Percentiles rank a stretch among this genome's conserved stretches.
Evolutionary conservation across 345 rosid species (phyloP).

Genomic region (Citrus inodora): DNA sequence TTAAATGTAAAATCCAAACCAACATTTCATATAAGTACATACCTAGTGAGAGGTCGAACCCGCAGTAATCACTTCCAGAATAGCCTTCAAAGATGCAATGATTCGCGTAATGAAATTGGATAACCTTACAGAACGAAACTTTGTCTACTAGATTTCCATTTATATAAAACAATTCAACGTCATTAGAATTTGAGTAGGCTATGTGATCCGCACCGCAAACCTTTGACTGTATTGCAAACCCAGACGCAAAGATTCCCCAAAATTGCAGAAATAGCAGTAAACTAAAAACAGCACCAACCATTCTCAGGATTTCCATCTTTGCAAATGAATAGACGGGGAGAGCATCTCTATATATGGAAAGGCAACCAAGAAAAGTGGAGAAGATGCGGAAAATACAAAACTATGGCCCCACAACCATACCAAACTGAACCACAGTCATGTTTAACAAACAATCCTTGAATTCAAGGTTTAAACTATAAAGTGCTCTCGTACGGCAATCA

Average conservation of each 20-base stretch:
- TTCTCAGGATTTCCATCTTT: slow-evolving; percentile 25
- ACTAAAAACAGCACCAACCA: slow-evolving; percentile 31
- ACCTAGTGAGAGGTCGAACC: slow-evolving; percentile 46
- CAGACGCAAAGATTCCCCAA: slow-evolving; percentile 33
- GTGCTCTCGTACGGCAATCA: neutral
- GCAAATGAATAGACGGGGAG: neutral
- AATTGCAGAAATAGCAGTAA: slow-evolving; percentile 41
- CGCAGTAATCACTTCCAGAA: slow-evolving; percentile 32
- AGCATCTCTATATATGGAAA: slow-evolving; percentile 15
- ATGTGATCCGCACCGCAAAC: slow-evolving; percentile 54
- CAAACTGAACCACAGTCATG: neutral
- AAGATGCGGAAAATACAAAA: neutral
- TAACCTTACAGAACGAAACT: slow-evolving; percentile 49
- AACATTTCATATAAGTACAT: slow-evolving; percentile 13
- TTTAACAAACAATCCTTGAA: neutral
- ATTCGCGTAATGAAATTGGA: slow-evolving; percentile 42
- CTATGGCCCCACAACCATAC: slow-evolving; percentile 10
- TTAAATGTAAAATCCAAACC: slow-evolving; percentile 3
- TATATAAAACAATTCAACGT: slow-evolving; percentile 42
- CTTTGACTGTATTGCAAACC: slow-evolving; percentile 38
- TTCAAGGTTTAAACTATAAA: neutral
- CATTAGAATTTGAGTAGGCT: slow-evolving; percentile 37
- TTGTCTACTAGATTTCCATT: slow-evolving; percentile 55
- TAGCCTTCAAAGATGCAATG: slow-evolving; percentile 41
- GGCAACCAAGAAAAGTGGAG: neutral